Evolutionary conservation across 140 eudicot genomes (phyloP).

Genomic region (Ambrosia hybrid): DNA sequence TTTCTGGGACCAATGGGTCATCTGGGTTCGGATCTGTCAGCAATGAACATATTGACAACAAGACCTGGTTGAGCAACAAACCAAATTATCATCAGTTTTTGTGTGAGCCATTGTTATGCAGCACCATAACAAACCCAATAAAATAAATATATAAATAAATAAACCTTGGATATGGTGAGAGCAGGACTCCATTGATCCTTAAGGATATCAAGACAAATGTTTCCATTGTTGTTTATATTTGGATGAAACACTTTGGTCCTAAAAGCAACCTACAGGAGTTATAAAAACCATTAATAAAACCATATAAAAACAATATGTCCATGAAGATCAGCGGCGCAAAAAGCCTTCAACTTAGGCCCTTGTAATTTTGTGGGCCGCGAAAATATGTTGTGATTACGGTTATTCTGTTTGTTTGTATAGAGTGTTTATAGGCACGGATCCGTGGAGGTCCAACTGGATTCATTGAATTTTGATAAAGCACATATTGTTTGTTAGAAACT

Average conservation of each 20-base stretch:
- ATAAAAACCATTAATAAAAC: slow-evolving; percentile 15
- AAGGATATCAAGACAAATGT: slow-evolving; percentile 77
- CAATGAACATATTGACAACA: slow-evolving; percentile 74
- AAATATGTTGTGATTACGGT: too few relatives aligned
- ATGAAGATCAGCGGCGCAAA: background rate
- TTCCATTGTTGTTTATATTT: slow-evolving; percentile 78
- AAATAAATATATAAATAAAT: background rate
- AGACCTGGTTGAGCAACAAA: slow-evolving; percentile 49
- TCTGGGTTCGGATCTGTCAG: slow-evolving; percentile 86
- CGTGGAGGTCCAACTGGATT: background rate
- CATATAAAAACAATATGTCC: slow-evolving; percentile 1
- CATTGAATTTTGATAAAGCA: background rate
- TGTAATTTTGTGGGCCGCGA: too few relatives aligned
- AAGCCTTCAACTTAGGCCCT: too few relatives aligned
- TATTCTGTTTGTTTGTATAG: background rate
- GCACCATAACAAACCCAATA: background rate
- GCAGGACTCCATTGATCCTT: slow-evolving; percentile 97
- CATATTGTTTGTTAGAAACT: background rate
- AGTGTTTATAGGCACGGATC: background rate
- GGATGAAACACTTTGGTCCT: slow-evolving; percentile 84
- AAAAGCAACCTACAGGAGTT: slow-evolving; percentile 67
- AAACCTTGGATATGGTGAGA: slow-evolving; percentile 82
- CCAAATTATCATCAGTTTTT: background rate
- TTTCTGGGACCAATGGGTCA: slow-evolving; percentile 89
- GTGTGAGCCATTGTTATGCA: background rate